phyloP scores from a whole-genome alignment of 345 rosid species.

The Brassica rapa region DNA sequence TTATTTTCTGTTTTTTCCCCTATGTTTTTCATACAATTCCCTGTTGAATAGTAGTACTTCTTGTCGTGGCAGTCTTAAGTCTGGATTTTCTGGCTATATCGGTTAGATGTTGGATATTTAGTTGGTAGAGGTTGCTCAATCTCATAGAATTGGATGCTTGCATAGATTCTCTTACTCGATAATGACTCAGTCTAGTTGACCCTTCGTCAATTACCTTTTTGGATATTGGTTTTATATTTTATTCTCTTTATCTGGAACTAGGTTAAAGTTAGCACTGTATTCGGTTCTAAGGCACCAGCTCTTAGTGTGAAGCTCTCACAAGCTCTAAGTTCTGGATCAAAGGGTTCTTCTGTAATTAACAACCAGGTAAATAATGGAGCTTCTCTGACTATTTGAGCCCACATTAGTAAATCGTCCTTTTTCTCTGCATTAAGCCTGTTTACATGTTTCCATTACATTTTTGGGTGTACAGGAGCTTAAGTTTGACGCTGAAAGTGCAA shows the following conservation, averaged over 20 bases:
- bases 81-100: neutral
- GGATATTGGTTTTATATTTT: neutral
- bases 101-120: neutral
- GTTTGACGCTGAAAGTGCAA: constrained; percentile 54
- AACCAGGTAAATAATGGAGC: constrained; percentile 54
- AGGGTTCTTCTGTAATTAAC: constrained; percentile 60
- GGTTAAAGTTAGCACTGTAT: constrained; percentile 86
- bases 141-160: neutral
- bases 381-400: constrained; percentile 12
- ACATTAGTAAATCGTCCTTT: constrained; percentile 5
- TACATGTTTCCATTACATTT: constrained; percentile 14
- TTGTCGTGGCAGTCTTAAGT: neutral
- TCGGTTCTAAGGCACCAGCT: constrained; percentile 83
- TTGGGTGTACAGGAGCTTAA: constrained; percentile 67
- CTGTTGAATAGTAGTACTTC: constrained; percentile 1
- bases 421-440: constrained; percentile 1
- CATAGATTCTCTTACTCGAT: neutral
- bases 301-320: constrained; percentile 69
- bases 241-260: constrained; percentile 35
- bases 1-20: neutral
- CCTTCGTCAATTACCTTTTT: neutral
- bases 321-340: constrained; percentile 52
- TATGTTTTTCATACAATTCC: neutral
- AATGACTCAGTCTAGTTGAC: neutral
- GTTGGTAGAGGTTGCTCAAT: constrained; percentile 2